These are phyloP conservation scores for Gnetum montanum DNA, from an alignment of 75 land plant genomes.

Conservation along the genomic window DNA sequence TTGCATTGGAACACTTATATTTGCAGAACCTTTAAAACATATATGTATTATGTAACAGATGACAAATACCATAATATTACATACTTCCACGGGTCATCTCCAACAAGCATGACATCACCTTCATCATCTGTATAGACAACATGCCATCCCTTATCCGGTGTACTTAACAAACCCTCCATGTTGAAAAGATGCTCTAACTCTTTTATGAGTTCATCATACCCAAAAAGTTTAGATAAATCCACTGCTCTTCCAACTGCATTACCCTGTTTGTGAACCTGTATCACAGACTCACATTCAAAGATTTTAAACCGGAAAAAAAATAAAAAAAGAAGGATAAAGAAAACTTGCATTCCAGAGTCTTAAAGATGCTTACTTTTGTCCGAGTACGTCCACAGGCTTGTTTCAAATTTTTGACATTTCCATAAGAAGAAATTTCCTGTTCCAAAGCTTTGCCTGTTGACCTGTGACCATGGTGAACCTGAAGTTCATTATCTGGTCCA, in stretches of 20 bases:
- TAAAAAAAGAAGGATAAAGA: too few relatives aligned
- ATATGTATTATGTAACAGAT: too few relatives aligned
- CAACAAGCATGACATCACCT: constrained; percentile 82
- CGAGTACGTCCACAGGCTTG: constrained; percentile 32
- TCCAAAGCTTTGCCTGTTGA: not conserved
- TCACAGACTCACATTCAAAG: too few relatives aligned
- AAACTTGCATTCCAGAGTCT: not conserved
- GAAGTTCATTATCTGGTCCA: constrained; percentile 1
- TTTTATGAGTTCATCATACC: constrained; percentile 44
- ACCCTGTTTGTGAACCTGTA: constrained; percentile 82
- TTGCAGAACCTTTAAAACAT: too few relatives aligned
- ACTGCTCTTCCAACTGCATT: constrained; percentile 65
- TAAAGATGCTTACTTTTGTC: constrained; percentile 27
- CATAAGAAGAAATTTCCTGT: constrained; percentile 6
- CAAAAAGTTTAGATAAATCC: constrained; percentile 56
- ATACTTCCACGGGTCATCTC: constrained; percentile 90
- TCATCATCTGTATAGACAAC: constrained; percentile 85
- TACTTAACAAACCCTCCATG: constrained; percentile 58
- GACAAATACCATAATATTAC: constrained; percentile 4
- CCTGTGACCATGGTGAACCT: not conserved
- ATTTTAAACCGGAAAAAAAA: not conserved
- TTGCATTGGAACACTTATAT: too few relatives aligned
- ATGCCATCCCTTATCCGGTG: constrained; percentile 62
- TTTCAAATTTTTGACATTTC: constrained; percentile 9
- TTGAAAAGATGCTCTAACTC: constrained; percentile 54